Percentiles rank a stretch among this genome's conserved stretches.
These are phyloP conservation scores for Pseudopyricularia javanii DNA, from an alignment of 2,329 filamentous ascomycete species.

Conservation along the genomic window DNA sequence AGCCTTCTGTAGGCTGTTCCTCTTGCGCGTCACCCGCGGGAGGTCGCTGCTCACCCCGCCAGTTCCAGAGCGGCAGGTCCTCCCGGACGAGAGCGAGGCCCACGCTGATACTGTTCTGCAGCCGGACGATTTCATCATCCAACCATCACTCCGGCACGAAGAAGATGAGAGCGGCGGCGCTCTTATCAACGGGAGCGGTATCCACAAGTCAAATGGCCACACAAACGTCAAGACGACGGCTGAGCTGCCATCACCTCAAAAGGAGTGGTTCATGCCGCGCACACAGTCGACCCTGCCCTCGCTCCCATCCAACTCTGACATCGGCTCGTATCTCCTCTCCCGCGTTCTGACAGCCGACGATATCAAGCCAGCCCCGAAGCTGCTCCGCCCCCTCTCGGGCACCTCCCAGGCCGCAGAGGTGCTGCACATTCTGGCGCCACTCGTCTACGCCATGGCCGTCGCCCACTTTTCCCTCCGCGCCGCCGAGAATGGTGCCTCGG, in stretches of 20 bases:
- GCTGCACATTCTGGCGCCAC: constrained; percentile 81
- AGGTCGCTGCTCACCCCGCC: constrained; percentile 73
- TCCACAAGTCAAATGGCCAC: constrained; percentile 10
- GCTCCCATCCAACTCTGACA: constrained; percentile 69
- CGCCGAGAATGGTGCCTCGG: background rate
- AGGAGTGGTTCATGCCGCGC: constrained; percentile 84
- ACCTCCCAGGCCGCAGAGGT: constrained; percentile 67
- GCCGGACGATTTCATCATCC: background rate
- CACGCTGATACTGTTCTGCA: constrained; percentile 13
- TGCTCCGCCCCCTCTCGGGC: constrained; percentile 75
- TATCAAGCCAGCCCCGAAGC: constrained; percentile 78
- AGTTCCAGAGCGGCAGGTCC: constrained; percentile 72
- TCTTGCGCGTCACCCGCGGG: constrained; percentile 72
- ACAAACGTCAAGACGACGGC: constrained; percentile 7
- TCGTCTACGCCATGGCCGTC: constrained; percentile 76
- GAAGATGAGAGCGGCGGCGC: background rate
- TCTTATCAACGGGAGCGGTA: constrained; percentile 5
- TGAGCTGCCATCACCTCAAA: constrained; percentile 25
- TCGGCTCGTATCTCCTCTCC: constrained; percentile 74
- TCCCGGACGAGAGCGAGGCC: constrained; percentile 46
- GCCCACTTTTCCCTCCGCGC: constrained; percentile 51
- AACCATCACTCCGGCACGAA: background rate
- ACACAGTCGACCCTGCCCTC: constrained; percentile 78
- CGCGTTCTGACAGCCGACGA: constrained; percentile 93
- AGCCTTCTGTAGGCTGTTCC: constrained; percentile 67